Evolutionary conservation across 768 basidiomycete genomes (phyloP).

Genomic region (Psilocybe tampanensis): DNA sequence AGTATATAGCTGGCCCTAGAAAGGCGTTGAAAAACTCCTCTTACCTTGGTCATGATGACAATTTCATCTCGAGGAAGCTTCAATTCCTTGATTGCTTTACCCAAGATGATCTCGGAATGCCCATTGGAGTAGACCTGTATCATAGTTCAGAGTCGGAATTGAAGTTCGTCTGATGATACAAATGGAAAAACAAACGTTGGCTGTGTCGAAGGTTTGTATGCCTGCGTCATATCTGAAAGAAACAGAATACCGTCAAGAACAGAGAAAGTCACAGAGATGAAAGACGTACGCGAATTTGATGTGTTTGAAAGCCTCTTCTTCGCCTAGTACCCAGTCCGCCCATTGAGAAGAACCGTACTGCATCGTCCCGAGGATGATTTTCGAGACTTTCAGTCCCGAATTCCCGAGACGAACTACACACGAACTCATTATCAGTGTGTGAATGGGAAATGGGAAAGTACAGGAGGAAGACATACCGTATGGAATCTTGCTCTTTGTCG

Average conservation of each 20-base stretch:
- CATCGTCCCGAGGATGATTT: constrained; percentile 67
- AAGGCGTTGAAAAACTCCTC: background rate
- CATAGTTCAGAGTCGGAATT: background rate
- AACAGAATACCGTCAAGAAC: background rate
- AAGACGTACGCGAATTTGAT: constrained; percentile 47
- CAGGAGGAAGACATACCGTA: background rate
- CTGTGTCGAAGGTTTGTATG: constrained; percentile 65
- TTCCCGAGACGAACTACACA: constrained; percentile 46
- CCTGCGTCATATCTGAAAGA: constrained; percentile 55
- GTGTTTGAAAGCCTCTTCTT: constrained; percentile 54
- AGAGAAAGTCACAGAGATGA: background rate
- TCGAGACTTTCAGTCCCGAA: constrained; percentile 65
- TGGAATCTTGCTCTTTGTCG: background rate
- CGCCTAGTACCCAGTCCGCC: constrained; percentile 47
- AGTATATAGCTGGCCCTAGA: no score
- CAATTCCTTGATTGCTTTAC: constrained; percentile 69
- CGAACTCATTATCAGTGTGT: background rate
- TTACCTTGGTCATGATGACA: constrained; percentile 80
- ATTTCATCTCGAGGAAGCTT: constrained; percentile 71
- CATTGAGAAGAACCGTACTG: constrained; percentile 54
- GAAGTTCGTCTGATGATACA: background rate
- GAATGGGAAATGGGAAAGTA: background rate
- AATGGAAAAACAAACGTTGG: constrained; percentile 43
- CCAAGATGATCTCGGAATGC: constrained; percentile 64
- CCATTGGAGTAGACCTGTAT: constrained; percentile 66